Percentiles rank a stretch among this genome's conserved stretches.
Conservation (phyloP, 306 rosid genomes). For the Pachyrhizus erosus region DNA sequence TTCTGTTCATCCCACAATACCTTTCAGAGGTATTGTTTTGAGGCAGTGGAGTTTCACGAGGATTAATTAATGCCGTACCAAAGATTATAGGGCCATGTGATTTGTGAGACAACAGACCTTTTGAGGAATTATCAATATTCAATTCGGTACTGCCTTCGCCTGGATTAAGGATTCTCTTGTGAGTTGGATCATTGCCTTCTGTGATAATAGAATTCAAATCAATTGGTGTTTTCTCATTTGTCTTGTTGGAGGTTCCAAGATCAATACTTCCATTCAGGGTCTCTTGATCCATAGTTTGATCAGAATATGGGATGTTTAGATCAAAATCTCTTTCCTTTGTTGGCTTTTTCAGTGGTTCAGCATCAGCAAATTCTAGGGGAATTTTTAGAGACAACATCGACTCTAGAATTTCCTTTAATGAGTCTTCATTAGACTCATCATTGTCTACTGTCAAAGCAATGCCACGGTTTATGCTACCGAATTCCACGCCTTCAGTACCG, state of each 20-base stretch:
- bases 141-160: too few species aligned
- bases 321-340: conserved; percentile 45
- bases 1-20: not conserved
- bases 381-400: too few species aligned
- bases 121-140: too few species aligned
- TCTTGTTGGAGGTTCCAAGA: conserved; percentile 20
- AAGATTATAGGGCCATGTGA: conserved; percentile 39
- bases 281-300: conserved; percentile 40
- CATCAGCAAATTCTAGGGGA: too few species aligned
- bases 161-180: not conserved
- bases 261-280: not conserved
- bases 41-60: not conserved
- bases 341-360: conserved; percentile 35
- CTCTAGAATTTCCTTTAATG: conserved; percentile 39
- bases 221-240: conserved; percentile 38
- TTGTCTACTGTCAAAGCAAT: conserved; percentile 35
- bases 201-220: conserved; percentile 69
- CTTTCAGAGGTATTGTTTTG: not conserved
- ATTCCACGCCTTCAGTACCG: not conserved
- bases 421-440: not conserved
- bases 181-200: not conserved
- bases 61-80: conserved; percentile 36
- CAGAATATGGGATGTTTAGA: conserved; percentile 41
- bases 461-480: too few species aligned
- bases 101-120: conserved; percentile 51